phyloP scores from a whole-genome alignment of 345 rosid species.

The Eucalyptus regnans region DNA sequence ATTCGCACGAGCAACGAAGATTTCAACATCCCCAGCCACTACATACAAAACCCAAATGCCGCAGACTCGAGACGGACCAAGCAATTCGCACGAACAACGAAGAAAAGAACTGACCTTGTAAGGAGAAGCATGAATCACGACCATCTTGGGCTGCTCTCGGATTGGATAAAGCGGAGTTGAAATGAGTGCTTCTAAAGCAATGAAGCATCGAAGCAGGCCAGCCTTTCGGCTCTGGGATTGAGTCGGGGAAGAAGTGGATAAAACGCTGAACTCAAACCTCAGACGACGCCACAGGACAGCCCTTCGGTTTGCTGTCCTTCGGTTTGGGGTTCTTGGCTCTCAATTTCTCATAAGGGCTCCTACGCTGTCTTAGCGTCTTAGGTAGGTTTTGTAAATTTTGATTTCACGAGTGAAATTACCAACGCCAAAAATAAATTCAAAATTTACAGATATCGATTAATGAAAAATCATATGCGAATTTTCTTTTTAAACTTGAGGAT shows the following conservation, averaged over 20 bases:
- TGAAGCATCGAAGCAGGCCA: neutral
- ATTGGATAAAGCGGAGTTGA: neutral
- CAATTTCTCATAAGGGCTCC: neutral
- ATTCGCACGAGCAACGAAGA: neutral
- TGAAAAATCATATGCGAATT: no score
- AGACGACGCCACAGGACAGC: neutral
- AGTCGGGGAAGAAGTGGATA: neutral
- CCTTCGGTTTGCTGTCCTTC: neutral
- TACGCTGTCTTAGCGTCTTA: neutral
- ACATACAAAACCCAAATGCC: neutral
- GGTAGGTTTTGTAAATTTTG: neutral
- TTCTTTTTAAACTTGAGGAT: no score
- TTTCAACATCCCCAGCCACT: neutral
- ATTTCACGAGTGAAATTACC: neutral
- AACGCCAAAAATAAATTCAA: no score
- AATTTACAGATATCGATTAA: no score
- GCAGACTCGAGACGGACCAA: neutral
- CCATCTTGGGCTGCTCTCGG: neutral
- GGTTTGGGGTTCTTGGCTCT: neutral
- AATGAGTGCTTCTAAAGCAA: neutral
- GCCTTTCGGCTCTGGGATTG: neutral
- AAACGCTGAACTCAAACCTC: neutral
- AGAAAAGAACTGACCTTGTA: constrained; percentile 22
- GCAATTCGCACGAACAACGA: neutral
- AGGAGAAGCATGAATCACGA: constrained; percentile 58